phyloP scores from a whole-genome alignment of 2,329 filamentous ascomycete species.

The Clarireedia paspali region DNA sequence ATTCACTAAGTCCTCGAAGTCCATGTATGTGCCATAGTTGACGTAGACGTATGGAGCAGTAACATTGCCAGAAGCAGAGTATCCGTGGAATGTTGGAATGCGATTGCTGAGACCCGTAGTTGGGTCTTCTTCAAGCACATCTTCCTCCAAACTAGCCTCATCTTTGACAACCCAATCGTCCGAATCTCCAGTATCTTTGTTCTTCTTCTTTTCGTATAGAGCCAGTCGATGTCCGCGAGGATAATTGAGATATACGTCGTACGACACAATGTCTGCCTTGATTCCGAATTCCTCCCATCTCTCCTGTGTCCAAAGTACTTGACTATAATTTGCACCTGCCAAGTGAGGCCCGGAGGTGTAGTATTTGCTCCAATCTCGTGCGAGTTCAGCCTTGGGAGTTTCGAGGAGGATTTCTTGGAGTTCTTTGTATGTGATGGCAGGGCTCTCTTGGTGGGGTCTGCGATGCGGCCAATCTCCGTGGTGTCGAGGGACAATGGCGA shows the following conservation, averaged over 20 bases:
- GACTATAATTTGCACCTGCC: conserved; percentile 69
- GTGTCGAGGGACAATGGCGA: conserved; percentile 34
- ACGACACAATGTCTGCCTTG: conserved; percentile 54
- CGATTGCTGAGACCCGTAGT: conserved; percentile 65
- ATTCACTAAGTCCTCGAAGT: conserved; percentile 73
- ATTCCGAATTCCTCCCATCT: conserved; percentile 68
- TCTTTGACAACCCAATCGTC: conserved; percentile 60
- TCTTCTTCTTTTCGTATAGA: conserved; percentile 45
- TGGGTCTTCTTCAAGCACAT: conserved; percentile 73
- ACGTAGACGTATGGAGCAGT: conserved; percentile 81
- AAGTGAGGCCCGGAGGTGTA: conserved; percentile 72
- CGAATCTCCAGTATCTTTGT: conserved; percentile 32
- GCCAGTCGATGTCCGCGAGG: conserved; percentile 64
- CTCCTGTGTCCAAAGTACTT: conserved; percentile 63
- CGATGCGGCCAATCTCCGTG: conserved; percentile 30
- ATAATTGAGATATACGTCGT: conserved; percentile 74
- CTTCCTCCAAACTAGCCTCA: conserved; percentile 75
- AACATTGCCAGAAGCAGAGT: conserved; percentile 86
- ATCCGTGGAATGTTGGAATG: conserved; percentile 89
- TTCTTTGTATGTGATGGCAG: conserved; percentile 38
- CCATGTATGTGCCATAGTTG: conserved; percentile 81
- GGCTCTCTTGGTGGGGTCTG: conserved; percentile 7
- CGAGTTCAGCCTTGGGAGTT: conserved; percentile 48
- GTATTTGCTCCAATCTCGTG: conserved; percentile 67
- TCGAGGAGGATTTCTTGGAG: conserved; percentile 50